phyloP scores from a whole-genome alignment of 179 eudicot species.

The Corrigiola litoralis region DNA sequence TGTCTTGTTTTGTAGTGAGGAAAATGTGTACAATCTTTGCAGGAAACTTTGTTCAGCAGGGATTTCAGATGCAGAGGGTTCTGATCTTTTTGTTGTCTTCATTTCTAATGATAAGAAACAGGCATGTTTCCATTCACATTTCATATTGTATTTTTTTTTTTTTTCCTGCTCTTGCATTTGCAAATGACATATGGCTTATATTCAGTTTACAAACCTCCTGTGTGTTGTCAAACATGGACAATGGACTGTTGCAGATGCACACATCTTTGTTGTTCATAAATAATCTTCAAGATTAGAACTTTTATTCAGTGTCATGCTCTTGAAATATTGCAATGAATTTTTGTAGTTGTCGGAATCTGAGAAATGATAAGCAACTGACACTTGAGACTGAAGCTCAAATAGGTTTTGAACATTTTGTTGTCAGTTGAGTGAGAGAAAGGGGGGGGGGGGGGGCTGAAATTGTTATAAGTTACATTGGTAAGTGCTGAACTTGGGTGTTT shows the following conservation, averaged over 20 bases:
- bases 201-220: background rate
- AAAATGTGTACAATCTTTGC: constrained; percentile 80
- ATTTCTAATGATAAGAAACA: constrained; percentile 89
- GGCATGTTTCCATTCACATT: constrained; percentile 36
- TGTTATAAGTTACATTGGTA: constrained; percentile 21
- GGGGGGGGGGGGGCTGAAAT: background rate
- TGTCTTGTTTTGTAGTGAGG: constrained; percentile 50
- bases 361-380: no score
- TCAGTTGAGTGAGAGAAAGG: background rate
- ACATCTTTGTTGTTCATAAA: no score
- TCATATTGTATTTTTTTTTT: background rate
- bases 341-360: no score
- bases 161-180: background rate
- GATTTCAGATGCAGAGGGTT: constrained; percentile 47
- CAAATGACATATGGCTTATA: background rate
- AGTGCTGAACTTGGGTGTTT: constrained; percentile 15
- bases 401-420: background rate
- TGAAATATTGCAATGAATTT: no score
- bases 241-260: no score
- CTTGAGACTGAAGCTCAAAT: background rate
- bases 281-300: background rate
- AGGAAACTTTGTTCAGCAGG: constrained; percentile 53
- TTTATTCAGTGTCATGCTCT: background rate
- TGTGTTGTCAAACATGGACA: background rate
- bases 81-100: constrained; percentile 73